Base-by-base conservation (phyloP, 1,139 yeast genomes). In the Hemisphaericaspora subhashii region DNA sequence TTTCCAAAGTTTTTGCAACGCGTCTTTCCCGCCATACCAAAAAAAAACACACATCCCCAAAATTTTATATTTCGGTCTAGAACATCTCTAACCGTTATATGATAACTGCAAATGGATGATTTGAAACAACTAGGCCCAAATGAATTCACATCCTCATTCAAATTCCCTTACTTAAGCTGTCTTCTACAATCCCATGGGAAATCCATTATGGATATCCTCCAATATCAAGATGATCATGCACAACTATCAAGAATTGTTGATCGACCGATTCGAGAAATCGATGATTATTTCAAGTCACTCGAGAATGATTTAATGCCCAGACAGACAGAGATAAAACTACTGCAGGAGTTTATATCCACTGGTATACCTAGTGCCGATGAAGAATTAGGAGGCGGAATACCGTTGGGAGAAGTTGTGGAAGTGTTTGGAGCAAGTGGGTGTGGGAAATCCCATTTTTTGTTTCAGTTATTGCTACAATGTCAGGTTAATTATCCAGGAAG, bases 351-450 rank as follows among this genome's bases (percentile, higher is more conserved):
- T 31, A 55, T 85, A 44, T 66, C 83, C 1, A 80, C 92, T 0
- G 95, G 95, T 0, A 77, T 83, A 45, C 58, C 60, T 0, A 50
- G 52, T 3, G 50, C 90, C 1, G 96, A 89, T 57, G 51, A 50
- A 8, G 52, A 67, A 3, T 58, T 89, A 12, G 73, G 76, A 21
- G 92, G 92, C 1, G 96, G 97, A 0, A 69, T 89, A 3, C 79
- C 77, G 0, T 50, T 77, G 0, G 83, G 89, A 2, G 71, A 77
- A 31, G 62, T 90, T 3, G 84, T 94, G 0, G 98, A 90, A 60
- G 57, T 90, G 2, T 82, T 81, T 49, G 98, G 98, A 0, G 86
- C 83, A 28, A 81, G 94, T 43, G 87, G 95, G 0, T 75, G 86
- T 3, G 97, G 96, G 0, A 89, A 89, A 56, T 82, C 96, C 0